Evolutionary conservation across 805 yeast genomes (phyloP), one percentile per base, ranked within the genome.

Genomic region (Candida silvicultrix): DNA sequence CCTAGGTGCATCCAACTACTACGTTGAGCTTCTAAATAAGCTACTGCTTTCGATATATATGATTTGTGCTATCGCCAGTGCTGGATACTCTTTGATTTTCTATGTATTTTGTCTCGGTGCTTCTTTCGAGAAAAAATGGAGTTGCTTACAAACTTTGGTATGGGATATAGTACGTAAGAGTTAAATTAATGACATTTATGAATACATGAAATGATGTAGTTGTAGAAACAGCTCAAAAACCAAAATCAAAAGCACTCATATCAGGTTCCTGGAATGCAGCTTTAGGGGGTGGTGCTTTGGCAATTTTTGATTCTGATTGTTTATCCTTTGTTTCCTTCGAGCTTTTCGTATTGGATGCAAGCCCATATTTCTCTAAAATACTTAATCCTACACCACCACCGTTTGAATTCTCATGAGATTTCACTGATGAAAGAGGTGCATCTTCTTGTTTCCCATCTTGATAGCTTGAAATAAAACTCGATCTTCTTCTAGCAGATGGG

Each of bases 181-280:
- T 35, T 35, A 11, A 19, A 35, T 18, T 19, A 38, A 38, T 18
- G 29, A 38, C n/a, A 38, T 15, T 11, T 15, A 38, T 38, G 31
- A 23, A 38, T 38, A 23, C 14, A n/a, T 16, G n/a, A 23, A 23
- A 37, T 37, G 14, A 5, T 36, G 8, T 16, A 21, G 25, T 37
- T 14, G 3, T 8, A 5, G 14, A 15, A 20, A n/a, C 14, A 20
- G 6, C 45, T 43, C n/a, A 60, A 39, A 58, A 60, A 11, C 74
- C 78, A 57, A 83, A 83, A 44, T 73, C 74, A 56, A 83, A 83
- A 0, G 87, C 75, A 59, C 84, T 80, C 89, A 85, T 82, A 56
- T 85, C 89, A 0, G 90, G 88, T 55, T 83, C 90, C 47, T 73
- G 75, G 59, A 81, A 82, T 32, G 74, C 77, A 3, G 70, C 62